Conservation (phyloP, 768 basidiomycete species). For the Hypsizygus marmoreus region DNA sequence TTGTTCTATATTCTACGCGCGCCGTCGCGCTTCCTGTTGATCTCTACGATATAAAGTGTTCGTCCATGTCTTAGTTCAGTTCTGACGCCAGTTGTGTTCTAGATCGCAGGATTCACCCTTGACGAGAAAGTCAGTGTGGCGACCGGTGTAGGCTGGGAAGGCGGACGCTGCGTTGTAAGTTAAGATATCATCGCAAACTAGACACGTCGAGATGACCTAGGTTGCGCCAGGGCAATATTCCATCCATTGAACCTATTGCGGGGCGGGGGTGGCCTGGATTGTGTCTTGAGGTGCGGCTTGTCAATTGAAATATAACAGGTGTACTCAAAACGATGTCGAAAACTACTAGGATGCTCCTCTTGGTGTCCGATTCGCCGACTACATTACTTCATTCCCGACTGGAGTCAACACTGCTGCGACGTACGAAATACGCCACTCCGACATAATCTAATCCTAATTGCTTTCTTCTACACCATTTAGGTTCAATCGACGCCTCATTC, state of each 20-base stretch:
- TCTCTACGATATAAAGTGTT: background rate
- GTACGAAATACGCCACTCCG: constrained; percentile 41
- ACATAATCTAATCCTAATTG: background rate
- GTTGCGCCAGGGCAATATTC: constrained; percentile 52
- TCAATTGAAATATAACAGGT: too few species aligned
- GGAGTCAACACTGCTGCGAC: constrained; percentile 82
- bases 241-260: constrained; percentile 41
- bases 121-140: constrained; percentile 66
- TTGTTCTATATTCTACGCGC: too few species aligned
- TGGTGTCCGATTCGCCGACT: constrained; percentile 76
- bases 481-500: constrained; percentile 78
- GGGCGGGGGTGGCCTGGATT: constrained; percentile 64
- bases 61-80: background rate
- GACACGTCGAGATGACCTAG: background rate
- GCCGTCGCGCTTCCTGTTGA: too few species aligned
- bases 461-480: constrained; percentile 30
- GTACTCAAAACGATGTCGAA: background rate
- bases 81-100: constrained; percentile 16
- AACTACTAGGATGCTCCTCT: constrained; percentile 62
- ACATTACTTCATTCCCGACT: constrained; percentile 80
- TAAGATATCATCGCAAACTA: constrained; percentile 8
- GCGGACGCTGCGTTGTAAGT: constrained; percentile 67
- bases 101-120: constrained; percentile 53
- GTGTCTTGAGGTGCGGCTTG: constrained; percentile 67
- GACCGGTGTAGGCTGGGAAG: constrained; percentile 69